A percentile compares a stretch with the other conserved stretches of the same genome.
phyloP scores from a whole-genome alignment of 129 eudicot genomes.

The Tanacetum coccineum region DNA sequence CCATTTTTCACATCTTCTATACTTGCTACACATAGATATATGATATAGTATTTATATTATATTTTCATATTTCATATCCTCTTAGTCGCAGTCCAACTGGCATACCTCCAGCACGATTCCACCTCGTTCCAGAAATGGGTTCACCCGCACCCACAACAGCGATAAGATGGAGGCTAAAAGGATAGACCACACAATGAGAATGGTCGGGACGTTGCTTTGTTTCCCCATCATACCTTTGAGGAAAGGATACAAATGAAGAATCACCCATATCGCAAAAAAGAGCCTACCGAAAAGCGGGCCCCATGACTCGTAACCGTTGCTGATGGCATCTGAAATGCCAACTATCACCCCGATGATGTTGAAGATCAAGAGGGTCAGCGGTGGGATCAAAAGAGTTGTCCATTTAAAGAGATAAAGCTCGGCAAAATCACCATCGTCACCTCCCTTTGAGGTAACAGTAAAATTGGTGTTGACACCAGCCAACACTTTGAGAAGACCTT shows the following conservation, averaged over 20 bases:
- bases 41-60: slow-evolving; percentile 3
- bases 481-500: slow-evolving; percentile 83
- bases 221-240: slow-evolving; percentile 88
- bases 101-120: too few species aligned
- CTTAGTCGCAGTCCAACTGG: slow-evolving; percentile 47
- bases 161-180: slow-evolving; percentile 55
- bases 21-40: not conserved
- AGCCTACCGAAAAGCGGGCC: slow-evolving; percentile 74
- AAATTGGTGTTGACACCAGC: slow-evolving; percentile 84
- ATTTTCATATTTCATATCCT: slow-evolving; percentile 1
- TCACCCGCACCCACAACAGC: too few species aligned
- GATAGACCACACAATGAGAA: slow-evolving; percentile 78
- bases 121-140: too few species aligned
- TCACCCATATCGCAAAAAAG: slow-evolving; percentile 84
- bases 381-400: slow-evolving; percentile 76
- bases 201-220: slow-evolving; percentile 61
- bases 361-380: slow-evolving; percentile 57
- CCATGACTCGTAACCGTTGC: slow-evolving; percentile 83
- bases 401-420: slow-evolving; percentile 82
- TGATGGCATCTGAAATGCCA: slow-evolving; percentile 75
- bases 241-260: slow-evolving; percentile 84
- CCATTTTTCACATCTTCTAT: slow-evolving; percentile 26
- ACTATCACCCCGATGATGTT: slow-evolving; percentile 73
- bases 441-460: slow-evolving; percentile 76
- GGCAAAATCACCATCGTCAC: slow-evolving; percentile 70